A percentile compares a stretch with the other conserved stretches of the same genome.
These are phyloP conservation scores for Blastomyces parvus DNA, from an alignment of 2,329 filamentous ascomycete genomes.

Conservation along the genomic window DNA sequence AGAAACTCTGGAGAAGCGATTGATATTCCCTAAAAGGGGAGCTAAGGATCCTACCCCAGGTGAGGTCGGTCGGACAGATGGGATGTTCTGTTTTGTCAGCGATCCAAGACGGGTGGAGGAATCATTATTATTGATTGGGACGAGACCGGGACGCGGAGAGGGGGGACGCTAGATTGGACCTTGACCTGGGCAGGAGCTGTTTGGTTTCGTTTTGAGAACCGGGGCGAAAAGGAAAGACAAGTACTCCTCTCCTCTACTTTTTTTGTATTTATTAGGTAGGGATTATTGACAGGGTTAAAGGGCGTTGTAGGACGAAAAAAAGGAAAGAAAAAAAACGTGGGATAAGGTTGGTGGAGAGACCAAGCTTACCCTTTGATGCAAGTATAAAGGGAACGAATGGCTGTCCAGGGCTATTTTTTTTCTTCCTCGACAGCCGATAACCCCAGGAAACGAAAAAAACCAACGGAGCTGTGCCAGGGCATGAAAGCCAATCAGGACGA, in stretches of 20 bases:
- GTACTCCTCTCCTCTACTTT: too few relatives aligned
- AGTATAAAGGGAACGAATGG: neutral
- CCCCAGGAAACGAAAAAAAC: neutral
- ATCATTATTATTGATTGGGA: neutral
- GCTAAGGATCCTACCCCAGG: neutral
- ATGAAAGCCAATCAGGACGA: neutral
- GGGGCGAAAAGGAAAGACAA: too few relatives aligned
- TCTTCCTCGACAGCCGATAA: neutral
- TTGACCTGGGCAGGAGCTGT: neutral
- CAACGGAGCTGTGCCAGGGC: neutral
- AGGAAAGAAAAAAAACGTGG: neutral
- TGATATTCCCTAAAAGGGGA: neutral
- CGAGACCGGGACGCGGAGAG: neutral
- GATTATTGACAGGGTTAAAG: neutral
- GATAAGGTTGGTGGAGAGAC: neutral
- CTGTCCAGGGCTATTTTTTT: too few relatives aligned
- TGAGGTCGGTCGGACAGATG: conserved; percentile 7
- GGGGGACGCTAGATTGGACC: neutral
- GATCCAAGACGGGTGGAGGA: neutral
- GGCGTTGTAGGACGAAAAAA: neutral
- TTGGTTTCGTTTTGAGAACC: neutral
- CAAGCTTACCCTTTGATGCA: neutral
- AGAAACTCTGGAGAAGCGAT: neutral
- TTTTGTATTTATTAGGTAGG: neutral
- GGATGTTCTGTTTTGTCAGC: conserved; percentile 3